Evolutionary conservation across 305 asterid genomes (phyloP), one percentile per base, ranked within the genome.

Genomic region (Withania somnifera): DNA sequence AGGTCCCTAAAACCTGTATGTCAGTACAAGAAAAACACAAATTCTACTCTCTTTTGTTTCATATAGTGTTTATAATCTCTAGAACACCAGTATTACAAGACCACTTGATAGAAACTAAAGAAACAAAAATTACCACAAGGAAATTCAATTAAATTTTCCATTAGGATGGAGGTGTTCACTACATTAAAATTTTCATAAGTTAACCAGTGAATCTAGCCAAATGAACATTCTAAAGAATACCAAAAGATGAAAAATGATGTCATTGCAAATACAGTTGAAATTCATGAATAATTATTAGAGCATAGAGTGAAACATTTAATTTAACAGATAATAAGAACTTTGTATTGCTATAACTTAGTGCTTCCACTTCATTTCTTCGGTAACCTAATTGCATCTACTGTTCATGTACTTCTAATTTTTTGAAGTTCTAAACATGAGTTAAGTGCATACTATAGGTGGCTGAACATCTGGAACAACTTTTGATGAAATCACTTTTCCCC

Each of bases 401-500:
- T 75, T 50, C 61, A 71, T 28, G 42, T 75, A 50, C 28, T 73
- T 47, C 80, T 50, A 75, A 4, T 50, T 42, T 50, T 17, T 50
- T 50, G 38, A 50, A 47, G 80, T 28, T 75, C 80, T 42, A 80
- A 82, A 4, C 28, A 64, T 19, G 52, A 54, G 54, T 26, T 47
- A 53, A 77, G 82, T 26, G 6, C 45, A 80, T 94, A 96, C 99
- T 97, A 96, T 94, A 45, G 99, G 97, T 45, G 99, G 98, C 88
- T 96, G 99, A 90, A 94, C 97, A 89, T 96, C 97, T 40, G 93
- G 94, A 61, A 96, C 91, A 82, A 92, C 88, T 38, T 84, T 82
- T 47, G 99, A 87, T 71, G 98, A 92, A 77, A 94, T 82, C 67
- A 94, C 98, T 90, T 90, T 96, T 85, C 98, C 99, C 83, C 97